These are phyloP conservation scores for Skeletonema costatum DNA, from an alignment of 108 stramenopile species.

Conservation along the genomic window DNA sequence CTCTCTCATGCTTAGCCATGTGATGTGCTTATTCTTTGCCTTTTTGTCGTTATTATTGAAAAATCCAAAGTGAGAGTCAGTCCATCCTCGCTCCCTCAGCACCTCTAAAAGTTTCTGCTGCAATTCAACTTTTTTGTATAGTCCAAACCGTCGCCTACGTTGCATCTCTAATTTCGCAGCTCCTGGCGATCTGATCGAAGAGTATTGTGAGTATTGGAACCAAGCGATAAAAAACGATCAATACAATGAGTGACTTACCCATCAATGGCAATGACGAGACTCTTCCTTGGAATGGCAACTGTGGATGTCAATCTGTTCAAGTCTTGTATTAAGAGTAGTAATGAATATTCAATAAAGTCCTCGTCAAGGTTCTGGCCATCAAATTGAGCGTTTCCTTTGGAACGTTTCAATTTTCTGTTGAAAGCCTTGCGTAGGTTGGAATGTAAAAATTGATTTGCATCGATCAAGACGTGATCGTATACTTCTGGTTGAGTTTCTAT, in stretches of 20 bases:
- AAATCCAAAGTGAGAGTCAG: slow-evolving; percentile 39
- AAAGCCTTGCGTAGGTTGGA: slow-evolving; percentile 48
- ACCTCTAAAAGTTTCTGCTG: slow-evolving; percentile 47
- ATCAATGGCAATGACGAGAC: slow-evolving; percentile 83
- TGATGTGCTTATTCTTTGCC: slow-evolving; percentile 20
- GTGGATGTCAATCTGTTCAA: slow-evolving; percentile 53
- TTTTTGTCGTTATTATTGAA: not conserved
- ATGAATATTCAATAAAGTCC: slow-evolving; percentile 47
- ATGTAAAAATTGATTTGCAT: slow-evolving; percentile 90
- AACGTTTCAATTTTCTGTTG: slow-evolving; percentile 28
- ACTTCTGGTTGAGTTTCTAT: slow-evolving; percentile 33
- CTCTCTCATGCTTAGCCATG: slow-evolving; percentile 32
- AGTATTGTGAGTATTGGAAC: no score
- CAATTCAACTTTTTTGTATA: slow-evolving; percentile 47
- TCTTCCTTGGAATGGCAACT: slow-evolving; percentile 67
- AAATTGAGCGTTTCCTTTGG: not conserved
- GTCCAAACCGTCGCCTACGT: slow-evolving; percentile 59
- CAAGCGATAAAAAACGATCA: no score
- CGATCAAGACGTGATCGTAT: slow-evolving; percentile 89
- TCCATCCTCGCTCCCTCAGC: slow-evolving; percentile 44
- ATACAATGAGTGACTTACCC: slow-evolving; percentile 21
- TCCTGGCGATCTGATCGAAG: slow-evolving; percentile 41
- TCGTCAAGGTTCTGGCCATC: slow-evolving; percentile 25
- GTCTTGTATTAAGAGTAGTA: slow-evolving; percentile 67
- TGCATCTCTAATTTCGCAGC: slow-evolving; percentile 88